phyloP scores from a whole-genome alignment of 805 yeast species.

The Maudiozyma turicensis region DNA sequence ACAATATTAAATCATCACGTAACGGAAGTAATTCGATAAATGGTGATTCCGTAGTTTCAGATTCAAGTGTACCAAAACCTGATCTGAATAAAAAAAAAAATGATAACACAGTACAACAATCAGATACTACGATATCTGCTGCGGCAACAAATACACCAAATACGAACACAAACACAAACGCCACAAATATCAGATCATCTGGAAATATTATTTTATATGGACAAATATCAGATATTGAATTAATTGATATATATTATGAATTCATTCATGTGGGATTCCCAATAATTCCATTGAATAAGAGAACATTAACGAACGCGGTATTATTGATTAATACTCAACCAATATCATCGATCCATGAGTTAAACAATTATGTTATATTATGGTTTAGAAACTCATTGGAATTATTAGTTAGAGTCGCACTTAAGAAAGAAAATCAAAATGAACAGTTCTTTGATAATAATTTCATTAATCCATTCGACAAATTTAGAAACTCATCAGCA shows the following conservation, averaged over 20 bases:
- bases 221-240: slow-evolving; percentile 28
- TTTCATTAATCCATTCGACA: slow-evolving; percentile 3
- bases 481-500: not conserved
- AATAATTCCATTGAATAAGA: slow-evolving; percentile 30
- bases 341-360: slow-evolving; percentile 23
- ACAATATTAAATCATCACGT: not conserved
- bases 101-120: not conserved
- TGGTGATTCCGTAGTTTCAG: not conserved
- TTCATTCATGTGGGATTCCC: slow-evolving; percentile 35
- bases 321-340: slow-evolving; percentile 25
- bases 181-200: not conserved
- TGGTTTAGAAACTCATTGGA: slow-evolving; percentile 30
- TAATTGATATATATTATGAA: slow-evolving; percentile 39
- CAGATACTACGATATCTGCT: too few species aligned
- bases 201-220: slow-evolving; percentile 14
- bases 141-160: not conserved
- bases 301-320: slow-evolving; percentile 24
- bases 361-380: slow-evolving; percentile 23
- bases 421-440: slow-evolving; percentile 11
- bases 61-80: not conserved
- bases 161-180: not conserved
- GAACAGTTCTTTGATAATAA: slow-evolving; percentile 11
- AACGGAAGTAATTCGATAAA: not conserved
- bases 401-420: slow-evolving; percentile 21
- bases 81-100: not conserved